Base-by-base conservation (phyloP, 148 eudicot species). In the Selenicereus undatus region DNA sequence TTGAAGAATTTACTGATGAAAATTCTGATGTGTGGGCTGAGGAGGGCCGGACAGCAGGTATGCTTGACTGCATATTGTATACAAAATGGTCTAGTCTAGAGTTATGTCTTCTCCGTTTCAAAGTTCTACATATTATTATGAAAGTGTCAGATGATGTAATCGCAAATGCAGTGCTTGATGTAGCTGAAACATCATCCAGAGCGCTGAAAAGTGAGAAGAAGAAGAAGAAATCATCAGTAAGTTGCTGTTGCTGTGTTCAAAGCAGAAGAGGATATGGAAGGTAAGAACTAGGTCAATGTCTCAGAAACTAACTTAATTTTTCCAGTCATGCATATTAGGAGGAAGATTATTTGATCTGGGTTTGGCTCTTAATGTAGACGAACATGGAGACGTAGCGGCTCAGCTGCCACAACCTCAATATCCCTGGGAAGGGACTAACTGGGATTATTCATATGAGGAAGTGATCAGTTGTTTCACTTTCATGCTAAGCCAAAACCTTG, bases 201-300 rank as follows among this genome's bases (percentile, higher is more conserved):
- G 97, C 94, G 72, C 79, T 89, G 81, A 91, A 91, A 81, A n/a
- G n/a, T n/a, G n/a, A n/a, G n/a, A n/a, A n/a, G n/a, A 93, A 91
- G 89, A 93, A 93, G 86, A 93, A 93, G 85, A 93, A 90, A 87
- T 91, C 91, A 42, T 88, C 86, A 29, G 94, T 90, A 79, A 76
- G 90, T 83, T 50, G 21, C 58, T 42, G 21, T 82, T 76, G 92
- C 88, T 71, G 82, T 85, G 80, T 91, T 84, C 51, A 87, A 83
- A 62, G 86, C 69, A 16, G 89, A 64, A 17, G 94, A 90, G 76
- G 92, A 90, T 27, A 35, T 80, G 7, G 93, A 90, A 79, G 94
- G 95, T 90, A 86, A 78, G 39, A 26, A 22, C 1, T 20, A 39
- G 27, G 22, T 21, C 56, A 26, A 14, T 72, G 43, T 9, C 7